A percentile compares a stretch with the other conserved stretches of the same genome.
Conservation (phyloP, 139 green algal species). For the Desmodesmus armatus region DNA sequence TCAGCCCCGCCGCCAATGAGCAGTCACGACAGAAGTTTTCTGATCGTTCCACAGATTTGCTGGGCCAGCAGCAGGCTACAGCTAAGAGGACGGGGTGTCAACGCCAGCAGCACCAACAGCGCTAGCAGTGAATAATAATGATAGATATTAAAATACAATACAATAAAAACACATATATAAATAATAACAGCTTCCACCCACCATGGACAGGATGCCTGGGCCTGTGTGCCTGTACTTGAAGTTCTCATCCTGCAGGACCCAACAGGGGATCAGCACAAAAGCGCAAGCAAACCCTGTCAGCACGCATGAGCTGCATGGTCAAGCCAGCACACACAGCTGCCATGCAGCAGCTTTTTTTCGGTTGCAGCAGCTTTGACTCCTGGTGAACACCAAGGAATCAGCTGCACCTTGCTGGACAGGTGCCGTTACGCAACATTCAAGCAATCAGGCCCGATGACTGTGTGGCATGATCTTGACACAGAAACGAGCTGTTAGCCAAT, state of each 20-base stretch:
- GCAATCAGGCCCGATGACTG: too few species aligned
- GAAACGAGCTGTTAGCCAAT: too few species aligned
- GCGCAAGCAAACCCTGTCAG: constrained; percentile 43
- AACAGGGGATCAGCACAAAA: too few species aligned
- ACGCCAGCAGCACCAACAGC: not conserved
- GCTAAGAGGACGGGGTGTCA: not conserved
- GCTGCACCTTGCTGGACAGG: too few species aligned
- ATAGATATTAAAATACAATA: not conserved
- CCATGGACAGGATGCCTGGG: constrained; percentile 67
- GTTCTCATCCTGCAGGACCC: constrained; percentile 89
- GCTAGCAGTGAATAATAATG: not conserved
- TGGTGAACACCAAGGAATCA: too few species aligned
- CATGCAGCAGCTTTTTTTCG: too few species aligned
- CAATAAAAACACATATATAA: not conserved
- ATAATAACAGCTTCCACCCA: too few species aligned
- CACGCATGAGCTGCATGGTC: not conserved
- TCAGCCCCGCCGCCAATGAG: too few species aligned
- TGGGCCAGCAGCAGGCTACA: not conserved
- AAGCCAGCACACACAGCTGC: not conserved
- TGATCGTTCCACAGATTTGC: not conserved
- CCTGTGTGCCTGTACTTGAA: constrained; percentile 71
- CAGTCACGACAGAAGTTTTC: not conserved
- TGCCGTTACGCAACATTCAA: too few species aligned
- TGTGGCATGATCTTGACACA: too few species aligned
- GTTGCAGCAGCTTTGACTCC: too few species aligned